Base-by-base conservation (phyloP, 495 filamentous ascomycete species). In the Trichocladium antarcticum region DNA sequence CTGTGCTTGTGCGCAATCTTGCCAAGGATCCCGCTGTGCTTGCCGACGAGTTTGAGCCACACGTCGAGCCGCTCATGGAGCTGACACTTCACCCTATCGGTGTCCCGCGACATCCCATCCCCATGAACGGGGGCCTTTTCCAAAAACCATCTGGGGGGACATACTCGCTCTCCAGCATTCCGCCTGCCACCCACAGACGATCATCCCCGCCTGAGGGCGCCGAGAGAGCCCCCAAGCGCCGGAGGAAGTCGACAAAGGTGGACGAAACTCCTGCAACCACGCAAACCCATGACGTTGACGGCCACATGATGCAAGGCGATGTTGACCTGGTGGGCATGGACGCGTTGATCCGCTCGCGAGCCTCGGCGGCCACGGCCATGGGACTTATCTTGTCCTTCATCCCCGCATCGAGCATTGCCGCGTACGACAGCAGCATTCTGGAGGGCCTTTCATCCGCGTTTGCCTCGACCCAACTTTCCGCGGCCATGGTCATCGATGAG, bases 281-380 rank as follows among this genome's bases (percentile, higher is more conserved):
- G 21, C 80, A 82, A 12, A 74, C 81, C 4, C 93, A 98, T 64
- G 95, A 98, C 62, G 87, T 98, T 31, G 92, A 98, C 60, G 92
- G 87, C 15, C 88, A 93, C 58, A 96, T 98, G 87, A 87, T 98
- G 67, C 85, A 88, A 57, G 92, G 92, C 37, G 92, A 98, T 59
- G 82, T 96, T 45, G 92, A 98, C 56, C 70, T 98, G 36, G 89
- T 97, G 22, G 89, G 93, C 38, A 72, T 82, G 42, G 93, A 98
- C 47, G 82, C 80, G 5, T 77, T 98, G 57, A 75, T 96, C 46
- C 78, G 89, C 55, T 95, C 89, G 6, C 88, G 89, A 62, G 82
- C 95, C 32, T 84, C 79, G 58, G 86, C 89, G 6, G 84, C 89
- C 16, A 77, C 75, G 59, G 93, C 92, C 12, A 77, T 96, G 55